Conservation (phyloP, 352 stramenopile genomes). For the Pythium phragmiticola region DNA sequence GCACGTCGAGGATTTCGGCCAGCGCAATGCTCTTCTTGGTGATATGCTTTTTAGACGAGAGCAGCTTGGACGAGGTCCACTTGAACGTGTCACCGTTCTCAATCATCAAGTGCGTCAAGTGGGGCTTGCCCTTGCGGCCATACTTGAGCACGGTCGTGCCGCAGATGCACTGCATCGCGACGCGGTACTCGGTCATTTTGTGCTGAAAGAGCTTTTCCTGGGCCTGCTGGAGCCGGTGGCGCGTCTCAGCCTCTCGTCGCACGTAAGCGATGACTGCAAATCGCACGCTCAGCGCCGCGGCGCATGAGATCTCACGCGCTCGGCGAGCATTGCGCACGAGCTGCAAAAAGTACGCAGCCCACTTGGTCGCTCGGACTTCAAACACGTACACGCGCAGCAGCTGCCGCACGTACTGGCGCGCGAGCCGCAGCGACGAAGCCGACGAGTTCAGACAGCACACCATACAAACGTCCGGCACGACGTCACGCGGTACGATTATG, state of each 20-base stretch:
- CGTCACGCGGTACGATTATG: constrained; percentile 29
- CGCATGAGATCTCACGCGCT: constrained; percentile 29
- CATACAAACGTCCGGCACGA: constrained; percentile 43
- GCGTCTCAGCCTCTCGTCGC: constrained; percentile 39
- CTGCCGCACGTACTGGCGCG: constrained; percentile 34
- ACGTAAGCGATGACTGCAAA: constrained; percentile 65
- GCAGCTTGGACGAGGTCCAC: constrained; percentile 72
- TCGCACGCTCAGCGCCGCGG: constrained; percentile 50
- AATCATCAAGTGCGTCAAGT: constrained; percentile 68
- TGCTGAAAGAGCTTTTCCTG: constrained; percentile 57
- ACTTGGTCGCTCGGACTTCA: constrained; percentile 78
- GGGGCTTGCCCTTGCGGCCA: constrained; percentile 76
- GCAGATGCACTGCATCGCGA: constrained; percentile 77
- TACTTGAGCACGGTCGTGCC: constrained; percentile 76
- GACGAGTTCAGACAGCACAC: constrained; percentile 32
- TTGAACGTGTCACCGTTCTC: constrained; percentile 78
- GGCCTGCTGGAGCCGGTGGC: constrained; percentile 41
- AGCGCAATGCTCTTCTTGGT: constrained; percentile 62
- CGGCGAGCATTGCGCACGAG: constrained; percentile 44
- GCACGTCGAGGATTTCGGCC: constrained; percentile 55
- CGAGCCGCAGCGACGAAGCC: constrained; percentile 26
- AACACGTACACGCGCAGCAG: constrained; percentile 60
- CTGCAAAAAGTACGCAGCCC: constrained; percentile 73
- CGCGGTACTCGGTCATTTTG: constrained; percentile 85
- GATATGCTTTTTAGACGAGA: constrained; percentile 28